These are phyloP conservation scores for Groenewaldozyma sp. DNA, from an alignment of 1,139 yeast genomes.

Conservation along the genomic window DNA sequence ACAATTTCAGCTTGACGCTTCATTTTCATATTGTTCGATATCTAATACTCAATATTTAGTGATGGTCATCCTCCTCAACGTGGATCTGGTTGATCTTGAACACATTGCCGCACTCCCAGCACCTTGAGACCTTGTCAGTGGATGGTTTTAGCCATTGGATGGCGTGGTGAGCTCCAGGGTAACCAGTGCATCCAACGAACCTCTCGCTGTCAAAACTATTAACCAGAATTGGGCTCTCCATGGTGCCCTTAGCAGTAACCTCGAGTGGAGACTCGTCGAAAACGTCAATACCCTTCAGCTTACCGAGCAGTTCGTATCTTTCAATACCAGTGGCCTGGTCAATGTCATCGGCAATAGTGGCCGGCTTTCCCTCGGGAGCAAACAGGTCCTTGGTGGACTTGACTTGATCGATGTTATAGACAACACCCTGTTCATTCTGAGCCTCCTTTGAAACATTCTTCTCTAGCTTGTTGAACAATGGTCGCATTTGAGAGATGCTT, in stretches of 20 bases:
- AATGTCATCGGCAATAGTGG: slow-evolving; percentile 82
- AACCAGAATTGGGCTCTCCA: slow-evolving; percentile 75
- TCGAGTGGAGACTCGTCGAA: slow-evolving; percentile 89
- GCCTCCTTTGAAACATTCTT: slow-evolving; percentile 4
- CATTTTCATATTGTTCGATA: neutral
- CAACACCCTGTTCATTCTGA: slow-evolving; percentile 7
- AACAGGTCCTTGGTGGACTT: slow-evolving; percentile 71
- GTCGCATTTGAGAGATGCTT: slow-evolving; percentile 3
- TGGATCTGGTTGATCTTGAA: slow-evolving; percentile 86
- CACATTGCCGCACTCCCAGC: slow-evolving; percentile 99
- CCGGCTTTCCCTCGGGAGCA: slow-evolving; percentile 81
- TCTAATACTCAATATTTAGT: neutral
- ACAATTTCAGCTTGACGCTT: no score
- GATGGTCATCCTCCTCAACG: slow-evolving; percentile 44
- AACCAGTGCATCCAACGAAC: slow-evolving; percentile 96
- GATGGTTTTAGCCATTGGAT: slow-evolving; percentile 93
- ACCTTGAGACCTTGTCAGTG: slow-evolving; percentile 76
- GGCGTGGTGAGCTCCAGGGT: slow-evolving; percentile 85
- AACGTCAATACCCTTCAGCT: slow-evolving; percentile 90
- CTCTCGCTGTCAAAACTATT: slow-evolving; percentile 91
- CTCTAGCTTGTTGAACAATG: slow-evolving; percentile 4
- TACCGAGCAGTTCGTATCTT: slow-evolving; percentile 91
- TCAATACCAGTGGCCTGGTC: slow-evolving; percentile 98
- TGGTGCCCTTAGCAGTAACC: slow-evolving; percentile 81
- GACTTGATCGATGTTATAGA: slow-evolving; percentile 57